These are phyloP conservation scores for Lentithecium fluviatile DNA, from an alignment of 495 filamentous ascomycete genomes.

Conservation along the genomic window DNA sequence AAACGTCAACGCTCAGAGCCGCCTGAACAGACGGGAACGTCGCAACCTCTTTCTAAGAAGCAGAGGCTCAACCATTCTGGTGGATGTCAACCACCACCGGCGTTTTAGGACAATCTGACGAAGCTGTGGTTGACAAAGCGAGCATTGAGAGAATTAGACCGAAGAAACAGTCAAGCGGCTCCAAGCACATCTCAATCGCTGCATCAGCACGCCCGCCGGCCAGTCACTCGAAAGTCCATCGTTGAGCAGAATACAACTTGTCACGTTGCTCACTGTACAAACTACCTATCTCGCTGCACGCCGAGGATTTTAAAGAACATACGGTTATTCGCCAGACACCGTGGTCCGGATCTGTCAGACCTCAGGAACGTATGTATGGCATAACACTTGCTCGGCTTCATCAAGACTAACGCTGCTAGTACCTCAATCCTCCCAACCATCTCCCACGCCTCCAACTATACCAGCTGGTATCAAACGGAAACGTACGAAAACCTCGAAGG, in stretches of 20 bases:
- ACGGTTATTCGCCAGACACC: conserved; percentile 33
- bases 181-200: conserved; percentile 13
- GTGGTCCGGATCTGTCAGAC: conserved; percentile 37
- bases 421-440: too few species aligned
- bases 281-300: conserved; percentile 20
- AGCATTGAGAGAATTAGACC: conserved; percentile 37
- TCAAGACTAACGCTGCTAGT: too few species aligned
- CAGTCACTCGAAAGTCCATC: conserved; percentile 25
- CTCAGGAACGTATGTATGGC: conserved; percentile 29
- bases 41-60: conserved; percentile 28
- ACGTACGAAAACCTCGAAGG: too few species aligned
- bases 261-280: conserved; percentile 1
- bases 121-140: conserved; percentile 39
- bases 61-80: conserved; percentile 30
- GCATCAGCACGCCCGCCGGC: conserved; percentile 22
- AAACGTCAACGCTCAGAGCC: conserved; percentile 26
- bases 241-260: conserved; percentile 22
- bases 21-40: conserved; percentile 12
- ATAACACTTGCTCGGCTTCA: too few species aligned
- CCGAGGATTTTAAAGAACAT: conserved; percentile 26
- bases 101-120: conserved; percentile 39
- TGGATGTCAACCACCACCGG: conserved; percentile 28
- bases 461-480: too few species aligned
- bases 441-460: too few species aligned
- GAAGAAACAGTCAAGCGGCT: conserved; percentile 35